These are phyloP conservation scores for Lepidium didymum DNA, from an alignment of 345 rosid species.

Conservation along the genomic window DNA sequence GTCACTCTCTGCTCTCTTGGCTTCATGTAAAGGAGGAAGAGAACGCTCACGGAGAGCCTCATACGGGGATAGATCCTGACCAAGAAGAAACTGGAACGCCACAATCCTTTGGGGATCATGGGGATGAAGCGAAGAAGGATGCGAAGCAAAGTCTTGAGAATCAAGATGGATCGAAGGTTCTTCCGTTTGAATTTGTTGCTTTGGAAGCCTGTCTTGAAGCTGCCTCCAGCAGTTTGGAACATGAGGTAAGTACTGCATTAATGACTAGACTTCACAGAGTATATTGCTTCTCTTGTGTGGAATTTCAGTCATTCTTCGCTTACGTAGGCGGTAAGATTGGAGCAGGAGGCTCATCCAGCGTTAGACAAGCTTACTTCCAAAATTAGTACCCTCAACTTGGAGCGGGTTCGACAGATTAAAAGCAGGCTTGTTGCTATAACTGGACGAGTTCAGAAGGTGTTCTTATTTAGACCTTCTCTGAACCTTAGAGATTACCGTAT, in stretches of 20 bases:
- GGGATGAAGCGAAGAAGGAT: constrained; percentile 38
- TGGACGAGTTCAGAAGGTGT: constrained; percentile 74
- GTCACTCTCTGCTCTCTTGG: background rate
- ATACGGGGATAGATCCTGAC: constrained; percentile 25
- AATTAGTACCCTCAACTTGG: constrained; percentile 68
- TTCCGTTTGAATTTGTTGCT: constrained; percentile 68
- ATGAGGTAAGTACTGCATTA: constrained; percentile 43
- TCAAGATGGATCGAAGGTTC: constrained; percentile 44
- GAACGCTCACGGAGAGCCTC: constrained; percentile 37
- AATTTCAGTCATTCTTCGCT: background rate
- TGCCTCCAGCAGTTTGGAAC: constrained; percentile 61
- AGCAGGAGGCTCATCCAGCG: constrained; percentile 81
- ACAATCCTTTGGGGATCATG: constrained; percentile 26
- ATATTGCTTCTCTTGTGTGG: background rate
- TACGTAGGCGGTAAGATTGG: constrained; percentile 48
- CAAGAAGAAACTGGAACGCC: constrained; percentile 26
- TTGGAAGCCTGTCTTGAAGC: constrained; percentile 77
- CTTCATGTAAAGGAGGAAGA: constrained; percentile 43
- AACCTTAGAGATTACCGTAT: background rate
- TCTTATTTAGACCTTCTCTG: background rate
- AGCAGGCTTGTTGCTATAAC: constrained; percentile 67
- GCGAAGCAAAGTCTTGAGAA: constrained; percentile 57
- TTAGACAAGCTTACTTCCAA: constrained; percentile 73
- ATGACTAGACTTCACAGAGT: background rate
- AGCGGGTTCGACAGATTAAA: constrained; percentile 67